Percentiles rank a stretch among this genome's conserved stretches.
Evolutionary conservation across 164 flowering plant genomes (phyloP).

Genomic region (Chimonanthus salicifolius): DNA sequence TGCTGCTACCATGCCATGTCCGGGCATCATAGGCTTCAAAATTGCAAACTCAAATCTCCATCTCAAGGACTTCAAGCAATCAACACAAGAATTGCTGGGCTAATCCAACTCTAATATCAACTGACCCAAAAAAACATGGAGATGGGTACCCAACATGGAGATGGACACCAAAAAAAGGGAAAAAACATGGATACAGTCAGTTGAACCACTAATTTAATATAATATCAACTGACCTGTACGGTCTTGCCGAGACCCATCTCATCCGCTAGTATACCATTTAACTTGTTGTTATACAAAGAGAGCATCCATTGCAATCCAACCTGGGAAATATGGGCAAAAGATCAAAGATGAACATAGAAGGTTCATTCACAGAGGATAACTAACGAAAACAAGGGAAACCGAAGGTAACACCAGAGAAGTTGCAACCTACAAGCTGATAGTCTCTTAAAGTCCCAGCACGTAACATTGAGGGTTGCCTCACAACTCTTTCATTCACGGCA

Average conservation of each 20-base stretch:
- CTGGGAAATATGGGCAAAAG: slow-evolving; percentile 30
- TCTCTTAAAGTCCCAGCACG: slow-evolving; percentile 89
- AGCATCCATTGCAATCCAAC: slow-evolving; percentile 99
- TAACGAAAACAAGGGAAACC: neutral
- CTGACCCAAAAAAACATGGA: neutral
- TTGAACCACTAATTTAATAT: neutral
- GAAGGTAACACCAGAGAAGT: slow-evolving; percentile 6
- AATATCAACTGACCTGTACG: slow-evolving; percentile 63
- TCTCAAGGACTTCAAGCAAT: no score
- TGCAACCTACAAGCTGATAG: slow-evolving; percentile 91
- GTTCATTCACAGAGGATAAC: neutral
- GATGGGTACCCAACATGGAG: neutral
- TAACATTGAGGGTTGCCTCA: slow-evolving; percentile 91
- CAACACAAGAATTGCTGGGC: no score
- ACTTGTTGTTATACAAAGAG: slow-evolving; percentile 92
- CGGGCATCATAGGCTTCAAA: no score
- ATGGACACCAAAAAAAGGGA: neutral
- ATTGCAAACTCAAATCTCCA: no score
- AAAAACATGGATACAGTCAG: neutral
- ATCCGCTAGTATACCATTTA: slow-evolving; percentile 99
- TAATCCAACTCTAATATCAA: no score
- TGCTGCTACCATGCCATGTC: no score
- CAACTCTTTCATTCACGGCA: slow-evolving; percentile 90
- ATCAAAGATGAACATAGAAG: neutral
- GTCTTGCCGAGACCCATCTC: slow-evolving; percentile 99